Evolutionary conservation across 768 basidiomycete genomes (phyloP).

Genomic region (Podaxis sp.): DNA sequence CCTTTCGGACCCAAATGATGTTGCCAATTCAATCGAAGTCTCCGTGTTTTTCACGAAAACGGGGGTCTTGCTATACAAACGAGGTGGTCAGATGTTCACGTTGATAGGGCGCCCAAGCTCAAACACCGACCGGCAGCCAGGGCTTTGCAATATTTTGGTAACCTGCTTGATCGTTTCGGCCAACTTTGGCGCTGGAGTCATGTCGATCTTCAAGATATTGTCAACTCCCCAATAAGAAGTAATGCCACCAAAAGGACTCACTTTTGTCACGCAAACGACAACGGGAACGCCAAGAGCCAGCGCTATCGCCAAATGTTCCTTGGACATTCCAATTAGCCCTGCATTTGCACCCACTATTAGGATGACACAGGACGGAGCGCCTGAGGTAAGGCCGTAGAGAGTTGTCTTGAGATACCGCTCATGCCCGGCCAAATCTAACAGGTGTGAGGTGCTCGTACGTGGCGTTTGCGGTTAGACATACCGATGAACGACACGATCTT

Average conservation of each 20-base stretch:
- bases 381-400: slow-evolving; percentile 91
- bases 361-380: slow-evolving; percentile 88
- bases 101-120: neutral
- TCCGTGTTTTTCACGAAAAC: slow-evolving; percentile 85
- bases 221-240: neutral
- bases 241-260: slow-evolving; percentile 26
- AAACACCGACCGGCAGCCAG: slow-evolving; percentile 77
- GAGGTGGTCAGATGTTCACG: neutral
- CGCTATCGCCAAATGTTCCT: slow-evolving; percentile 95
- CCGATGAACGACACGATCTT: slow-evolving; percentile 96
- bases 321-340: slow-evolving; percentile 87
- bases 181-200: slow-evolving; percentile 92
- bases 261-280: slow-evolving; percentile 93
- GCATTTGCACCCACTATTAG: slow-evolving; percentile 97
- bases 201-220: slow-evolving; percentile 68
- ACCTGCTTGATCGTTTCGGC: slow-evolving; percentile 93
- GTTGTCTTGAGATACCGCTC: slow-evolving; percentile 93
- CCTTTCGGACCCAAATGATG: slow-evolving; percentile 74
- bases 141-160: slow-evolving; percentile 86
- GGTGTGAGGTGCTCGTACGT: neutral
- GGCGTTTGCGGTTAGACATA: slow-evolving; percentile 24
- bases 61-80: slow-evolving; percentile 61
- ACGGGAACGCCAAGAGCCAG: slow-evolving; percentile 93
- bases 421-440: slow-evolving; percentile 88
- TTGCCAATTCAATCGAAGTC: slow-evolving; percentile 75